Percentiles rank a stretch among this genome's conserved stretches.
Evolutionary conservation across 257 asterid genomes (phyloP).

Genomic region (Parsonsia alboflavescens): DNA sequence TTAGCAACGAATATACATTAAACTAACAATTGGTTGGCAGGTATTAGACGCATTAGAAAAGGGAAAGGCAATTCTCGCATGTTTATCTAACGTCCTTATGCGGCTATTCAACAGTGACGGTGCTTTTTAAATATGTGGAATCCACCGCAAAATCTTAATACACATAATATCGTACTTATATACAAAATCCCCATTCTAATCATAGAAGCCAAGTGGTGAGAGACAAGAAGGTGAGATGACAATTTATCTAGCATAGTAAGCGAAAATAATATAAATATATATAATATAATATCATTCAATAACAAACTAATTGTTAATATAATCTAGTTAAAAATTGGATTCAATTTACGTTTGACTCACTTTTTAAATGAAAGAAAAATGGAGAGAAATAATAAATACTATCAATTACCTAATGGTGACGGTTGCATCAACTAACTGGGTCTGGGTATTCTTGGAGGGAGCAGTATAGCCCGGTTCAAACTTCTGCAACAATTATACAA

Average conservation of each 20-base stretch:
- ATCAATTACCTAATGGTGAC: constrained; percentile 55
- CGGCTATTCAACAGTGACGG: not conserved
- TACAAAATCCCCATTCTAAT: not conserved
- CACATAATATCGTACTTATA: not conserved
- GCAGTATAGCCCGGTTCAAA: constrained; percentile 79
- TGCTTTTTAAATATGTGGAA: not conserved
- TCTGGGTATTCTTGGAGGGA: constrained; percentile 47
- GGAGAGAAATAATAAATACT: no score
- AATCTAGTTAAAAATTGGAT: no score
- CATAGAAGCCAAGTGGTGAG: not conserved
- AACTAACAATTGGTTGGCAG: not conserved
- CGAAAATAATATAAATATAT: no score
- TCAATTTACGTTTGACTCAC: no score
- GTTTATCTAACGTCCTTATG: not conserved
- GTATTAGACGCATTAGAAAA: not conserved
- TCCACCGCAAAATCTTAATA: not conserved
- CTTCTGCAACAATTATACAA: constrained; percentile 46
- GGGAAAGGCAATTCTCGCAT: not conserved
- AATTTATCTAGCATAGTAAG: not conserved
- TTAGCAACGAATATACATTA: not conserved
- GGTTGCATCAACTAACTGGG: constrained; percentile 33
- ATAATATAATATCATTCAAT: no score
- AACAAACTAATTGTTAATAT: no score
- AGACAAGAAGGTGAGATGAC: not conserved
- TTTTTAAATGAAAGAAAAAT: not conserved